Conservation (phyloP, 1,139 yeast genomes). For the Groenewaldozyma auringiensis region DNA sequence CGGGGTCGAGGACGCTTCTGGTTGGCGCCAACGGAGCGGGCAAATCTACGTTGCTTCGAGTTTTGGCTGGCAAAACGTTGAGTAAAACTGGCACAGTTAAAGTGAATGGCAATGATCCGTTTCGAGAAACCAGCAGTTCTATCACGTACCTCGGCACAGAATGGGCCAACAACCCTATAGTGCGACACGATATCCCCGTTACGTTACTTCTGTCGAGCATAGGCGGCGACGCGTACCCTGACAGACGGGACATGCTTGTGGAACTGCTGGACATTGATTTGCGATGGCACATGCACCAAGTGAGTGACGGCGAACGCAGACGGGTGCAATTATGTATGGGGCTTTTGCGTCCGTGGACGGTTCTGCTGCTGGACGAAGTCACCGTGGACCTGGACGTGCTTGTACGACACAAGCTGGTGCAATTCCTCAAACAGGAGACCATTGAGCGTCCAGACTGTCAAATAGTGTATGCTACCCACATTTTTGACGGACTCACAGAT, state of each 20-base stretch:
- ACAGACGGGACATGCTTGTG: conserved; percentile 68
- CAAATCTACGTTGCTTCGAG: conserved; percentile 74
- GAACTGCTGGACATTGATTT: conserved; percentile 76
- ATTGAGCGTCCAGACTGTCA: conserved; percentile 52
- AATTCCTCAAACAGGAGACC: conserved; percentile 67
- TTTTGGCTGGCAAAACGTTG: conserved; percentile 86
- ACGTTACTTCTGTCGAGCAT: conserved; percentile 66
- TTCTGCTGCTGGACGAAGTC: conserved; percentile 81
- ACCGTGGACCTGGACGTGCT: conserved; percentile 93
- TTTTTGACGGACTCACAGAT: conserved; percentile 81
- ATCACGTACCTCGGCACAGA: conserved; percentile 94
- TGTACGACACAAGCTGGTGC: conserved; percentile 67
- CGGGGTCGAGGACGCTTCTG: conserved; percentile 68
- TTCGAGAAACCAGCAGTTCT: conserved; percentile 48
- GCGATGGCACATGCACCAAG: conserved; percentile 84
- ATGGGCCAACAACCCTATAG: conserved; percentile 91
- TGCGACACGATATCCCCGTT: conserved; percentile 85
- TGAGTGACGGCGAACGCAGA: conserved; percentile 92
- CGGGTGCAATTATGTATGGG: conserved; percentile 95
- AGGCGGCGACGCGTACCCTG: conserved; percentile 70
- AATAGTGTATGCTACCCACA: conserved; percentile 83
- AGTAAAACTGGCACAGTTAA: conserved; percentile 57
- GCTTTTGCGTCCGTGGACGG: conserved; percentile 78
- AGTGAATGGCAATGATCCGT: conserved; percentile 83
- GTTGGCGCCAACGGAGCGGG: conserved; percentile 98